A percentile compares a stretch with the other conserved stretches of the same genome.
Evolutionary conservation across 2,329 filamentous ascomycete species (phyloP).

Genomic region (Penicillium sp.): DNA sequence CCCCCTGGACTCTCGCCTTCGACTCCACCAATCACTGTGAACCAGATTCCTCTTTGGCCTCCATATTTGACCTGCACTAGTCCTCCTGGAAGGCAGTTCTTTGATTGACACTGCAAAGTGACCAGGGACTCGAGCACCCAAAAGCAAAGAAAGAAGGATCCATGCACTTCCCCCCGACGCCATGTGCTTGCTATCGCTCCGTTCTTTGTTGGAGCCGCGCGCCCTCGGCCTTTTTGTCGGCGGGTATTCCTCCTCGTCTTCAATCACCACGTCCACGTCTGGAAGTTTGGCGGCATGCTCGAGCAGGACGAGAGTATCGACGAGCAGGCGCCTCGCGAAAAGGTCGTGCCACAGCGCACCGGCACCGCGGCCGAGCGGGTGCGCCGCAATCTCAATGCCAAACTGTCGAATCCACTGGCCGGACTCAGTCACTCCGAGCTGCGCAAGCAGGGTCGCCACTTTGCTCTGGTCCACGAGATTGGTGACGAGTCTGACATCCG

Average conservation of each 20-base stretch:
- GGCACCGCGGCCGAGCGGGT: constrained; percentile 41
- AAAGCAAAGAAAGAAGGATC: no score
- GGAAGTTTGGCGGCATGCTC: constrained; percentile 2
- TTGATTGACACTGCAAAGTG: no score
- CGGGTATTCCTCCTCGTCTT: background rate
- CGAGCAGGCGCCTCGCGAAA: constrained; percentile 9
- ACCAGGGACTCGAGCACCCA: no score
- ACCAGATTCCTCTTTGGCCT: no score
- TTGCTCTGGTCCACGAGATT: constrained; percentile 56
- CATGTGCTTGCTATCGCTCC: no score
- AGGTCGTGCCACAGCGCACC: constrained; percentile 24
- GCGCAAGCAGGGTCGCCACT: constrained; percentile 56
- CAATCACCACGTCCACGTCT: background rate
- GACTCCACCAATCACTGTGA: no score
- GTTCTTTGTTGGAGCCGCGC: no score
- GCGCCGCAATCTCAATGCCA: constrained; percentile 46
- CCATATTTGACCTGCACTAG: no score
- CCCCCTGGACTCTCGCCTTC: no score
- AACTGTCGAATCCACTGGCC: constrained; percentile 54
- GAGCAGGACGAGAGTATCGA: constrained; percentile 11
- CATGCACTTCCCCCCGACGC: no score
- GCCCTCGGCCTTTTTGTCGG: background rate
- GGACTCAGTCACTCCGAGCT: constrained; percentile 53
- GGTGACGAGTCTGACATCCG: constrained; percentile 56
- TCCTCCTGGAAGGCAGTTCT: no score